These are phyloP conservation scores for Waitea zeae DNA, from an alignment of 1,284 basidiomycete species.

Conservation along the genomic window DNA sequence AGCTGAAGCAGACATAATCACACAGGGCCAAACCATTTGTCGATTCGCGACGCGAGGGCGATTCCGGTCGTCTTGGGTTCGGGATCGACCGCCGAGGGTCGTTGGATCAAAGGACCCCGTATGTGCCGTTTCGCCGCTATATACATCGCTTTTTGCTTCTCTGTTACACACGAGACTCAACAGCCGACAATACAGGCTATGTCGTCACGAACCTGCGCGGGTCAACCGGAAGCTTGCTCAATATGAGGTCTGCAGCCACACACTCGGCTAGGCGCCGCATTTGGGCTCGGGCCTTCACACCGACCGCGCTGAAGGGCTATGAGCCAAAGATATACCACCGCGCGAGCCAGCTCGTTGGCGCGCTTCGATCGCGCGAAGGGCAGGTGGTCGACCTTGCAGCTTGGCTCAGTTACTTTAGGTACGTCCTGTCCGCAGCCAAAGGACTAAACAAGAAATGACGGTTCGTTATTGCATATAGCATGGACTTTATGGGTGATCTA, in stretches of 20 bases:
- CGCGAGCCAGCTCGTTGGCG: not conserved
- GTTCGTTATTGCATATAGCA: slow-evolving; percentile 20
- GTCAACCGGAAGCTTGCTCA: slow-evolving; percentile 12
- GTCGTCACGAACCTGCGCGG: too few relatives aligned
- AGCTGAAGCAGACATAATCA: not conserved
- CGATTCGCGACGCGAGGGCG: slow-evolving; percentile 9
- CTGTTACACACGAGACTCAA: not conserved
- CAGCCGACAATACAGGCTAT: not conserved
- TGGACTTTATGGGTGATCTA: slow-evolving; percentile 47
- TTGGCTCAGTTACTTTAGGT: not conserved
- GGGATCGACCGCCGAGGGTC: slow-evolving; percentile 5
- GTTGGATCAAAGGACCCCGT: not conserved
- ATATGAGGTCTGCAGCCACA: slow-evolving; percentile 14
- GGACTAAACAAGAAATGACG: too few relatives aligned
- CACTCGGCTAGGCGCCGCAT: slow-evolving; percentile 29
- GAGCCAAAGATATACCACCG: not conserved
- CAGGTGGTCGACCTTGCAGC: not conserved
- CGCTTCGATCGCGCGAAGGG: not conserved
- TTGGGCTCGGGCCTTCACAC: not conserved
- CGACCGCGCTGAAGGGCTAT: not conserved
- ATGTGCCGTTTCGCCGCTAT: too few relatives aligned
- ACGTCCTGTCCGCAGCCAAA: too few relatives aligned
- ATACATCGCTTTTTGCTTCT: not conserved
- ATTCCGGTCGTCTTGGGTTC: slow-evolving; percentile 9
- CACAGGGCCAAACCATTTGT: slow-evolving; percentile 13